Evolutionary conservation across 495 filamentous ascomycete genomes (phyloP).

Genomic region (Aspergillus incahuasiensis): DNA sequence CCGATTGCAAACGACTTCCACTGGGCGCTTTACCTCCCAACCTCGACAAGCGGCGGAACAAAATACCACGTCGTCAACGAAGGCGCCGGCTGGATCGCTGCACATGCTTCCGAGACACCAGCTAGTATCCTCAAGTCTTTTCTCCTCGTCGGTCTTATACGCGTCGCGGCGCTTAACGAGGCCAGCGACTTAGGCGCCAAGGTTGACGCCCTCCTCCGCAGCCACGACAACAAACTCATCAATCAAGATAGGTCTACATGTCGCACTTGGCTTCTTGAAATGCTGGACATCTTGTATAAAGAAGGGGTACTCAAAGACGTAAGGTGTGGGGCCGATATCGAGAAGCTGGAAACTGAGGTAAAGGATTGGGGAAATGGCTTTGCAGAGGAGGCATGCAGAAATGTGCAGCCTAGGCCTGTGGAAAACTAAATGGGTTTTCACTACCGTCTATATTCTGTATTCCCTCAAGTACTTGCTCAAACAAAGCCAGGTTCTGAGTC

Average conservation of each 20-base stretch:
- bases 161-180: conserved; percentile 9
- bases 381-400: conserved; percentile 1
- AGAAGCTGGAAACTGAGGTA: conserved; percentile 1
- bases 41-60: conserved; percentile 1
- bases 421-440: background rate
- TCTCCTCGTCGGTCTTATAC: conserved; percentile 19
- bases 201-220: conserved; percentile 3
- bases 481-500: background rate
- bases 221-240: conserved; percentile 2
- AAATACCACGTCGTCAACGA: conserved; percentile 20
- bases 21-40: conserved; percentile 19
- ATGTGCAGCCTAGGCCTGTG: conserved; percentile 13
- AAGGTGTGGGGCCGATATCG: background rate
- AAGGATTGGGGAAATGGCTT: conserved; percentile 8
- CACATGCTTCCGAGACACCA: conserved; percentile 5
- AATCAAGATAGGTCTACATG: background rate
- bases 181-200: background rate
- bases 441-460: too few relatives aligned
- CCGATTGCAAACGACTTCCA: conserved; percentile 20
- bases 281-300: background rate
- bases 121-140: conserved; percentile 11
- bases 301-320: background rate
- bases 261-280: conserved; percentile 9
- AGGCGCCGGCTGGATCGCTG: conserved; percentile 14
- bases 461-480: too few relatives aligned